Percentiles rank a stretch among this genome's conserved stretches.
These are phyloP conservation scores for Nematodospora valgi DNA, from an alignment of 805 yeast genomes.

Conservation along the genomic window DNA sequence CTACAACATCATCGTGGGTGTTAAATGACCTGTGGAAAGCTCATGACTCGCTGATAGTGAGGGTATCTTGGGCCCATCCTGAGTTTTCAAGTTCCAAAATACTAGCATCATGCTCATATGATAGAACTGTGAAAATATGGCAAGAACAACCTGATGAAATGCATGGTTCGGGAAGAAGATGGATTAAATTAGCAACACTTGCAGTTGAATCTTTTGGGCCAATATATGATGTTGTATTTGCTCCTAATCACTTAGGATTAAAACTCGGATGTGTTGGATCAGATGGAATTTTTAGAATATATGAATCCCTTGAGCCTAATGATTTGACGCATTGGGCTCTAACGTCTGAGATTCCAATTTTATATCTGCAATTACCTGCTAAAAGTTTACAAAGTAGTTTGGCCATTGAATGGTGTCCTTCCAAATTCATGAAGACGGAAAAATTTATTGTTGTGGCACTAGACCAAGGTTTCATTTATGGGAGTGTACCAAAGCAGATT, in stretches of 20 bases:
- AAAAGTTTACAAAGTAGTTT: slow-evolving; percentile 81
- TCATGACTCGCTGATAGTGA: slow-evolving; percentile 83
- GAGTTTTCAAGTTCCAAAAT: slow-evolving; percentile 75
- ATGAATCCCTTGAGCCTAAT: slow-evolving; percentile 88
- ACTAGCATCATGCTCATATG: slow-evolving; percentile 85
- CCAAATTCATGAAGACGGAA: slow-evolving; percentile 69
- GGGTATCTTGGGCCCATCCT: slow-evolving; percentile 91
- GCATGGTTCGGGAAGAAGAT: slow-evolving; percentile 75
- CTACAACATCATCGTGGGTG: slow-evolving; percentile 70
- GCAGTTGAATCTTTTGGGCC: slow-evolving; percentile 84
- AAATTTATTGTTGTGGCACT: slow-evolving; percentile 79
- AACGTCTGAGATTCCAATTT: slow-evolving; percentile 64
- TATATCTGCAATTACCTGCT: slow-evolving; percentile 66
- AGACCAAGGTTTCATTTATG: slow-evolving; percentile 82
- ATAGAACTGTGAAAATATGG: slow-evolving; percentile 85
- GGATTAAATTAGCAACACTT: slow-evolving; percentile 72
- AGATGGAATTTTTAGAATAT: slow-evolving; percentile 81
- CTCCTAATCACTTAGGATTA: slow-evolving; percentile 79
- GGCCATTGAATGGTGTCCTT: slow-evolving; percentile 86
- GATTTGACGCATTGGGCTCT: slow-evolving; percentile 80
- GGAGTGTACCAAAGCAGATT: slow-evolving; percentile 12
- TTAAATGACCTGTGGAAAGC: slow-evolving; percentile 92
- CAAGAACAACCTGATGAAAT: slow-evolving; percentile 82
- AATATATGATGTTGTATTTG: slow-evolving; percentile 83
- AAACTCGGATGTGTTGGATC: slow-evolving; percentile 83